Conservation (phyloP, 192 early-diverging fungal genomes). For the Pilaira anomala region DNA sequence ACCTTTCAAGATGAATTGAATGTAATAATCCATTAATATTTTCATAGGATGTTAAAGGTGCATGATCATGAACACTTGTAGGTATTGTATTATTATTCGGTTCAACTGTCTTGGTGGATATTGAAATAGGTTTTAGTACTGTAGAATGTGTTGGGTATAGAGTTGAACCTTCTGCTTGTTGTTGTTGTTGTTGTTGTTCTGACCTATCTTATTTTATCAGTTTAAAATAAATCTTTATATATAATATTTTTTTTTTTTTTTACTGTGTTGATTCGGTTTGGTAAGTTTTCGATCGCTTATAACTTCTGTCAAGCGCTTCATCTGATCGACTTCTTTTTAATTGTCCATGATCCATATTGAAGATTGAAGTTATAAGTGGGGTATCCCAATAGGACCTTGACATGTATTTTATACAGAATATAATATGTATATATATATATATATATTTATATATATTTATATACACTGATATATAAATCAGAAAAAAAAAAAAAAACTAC, state of each 20-base stretch:
- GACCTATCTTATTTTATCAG: no score
- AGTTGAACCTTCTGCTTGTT: neutral
- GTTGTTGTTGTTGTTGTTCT: neutral
- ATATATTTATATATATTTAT: no score
- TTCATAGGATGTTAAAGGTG: constrained; percentile 1
- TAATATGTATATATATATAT: neutral
- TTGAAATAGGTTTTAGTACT: constrained; percentile 5
- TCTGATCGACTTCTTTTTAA: constrained; percentile 14
- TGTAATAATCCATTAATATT: constrained; percentile 28
- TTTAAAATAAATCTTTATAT: no score
- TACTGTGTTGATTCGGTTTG: neutral
- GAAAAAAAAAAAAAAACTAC: no score
- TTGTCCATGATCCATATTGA: constrained; percentile 7
- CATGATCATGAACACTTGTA: no score
- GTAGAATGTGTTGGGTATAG: neutral
- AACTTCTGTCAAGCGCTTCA: neutral
- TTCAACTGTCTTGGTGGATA: neutral
- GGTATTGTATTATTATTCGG: no score
- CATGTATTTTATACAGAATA: constrained; percentile 1
- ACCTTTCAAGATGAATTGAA: constrained; percentile 17
- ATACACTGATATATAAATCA: no score
- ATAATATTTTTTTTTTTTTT: neutral
- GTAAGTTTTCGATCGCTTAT: neutral
- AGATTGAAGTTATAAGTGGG: neutral
- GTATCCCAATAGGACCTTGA: constrained; percentile 11